These are phyloP conservation scores for Vitellaria paradoxa DNA, from an alignment of 179 eudicot species.

Conservation along the genomic window DNA sequence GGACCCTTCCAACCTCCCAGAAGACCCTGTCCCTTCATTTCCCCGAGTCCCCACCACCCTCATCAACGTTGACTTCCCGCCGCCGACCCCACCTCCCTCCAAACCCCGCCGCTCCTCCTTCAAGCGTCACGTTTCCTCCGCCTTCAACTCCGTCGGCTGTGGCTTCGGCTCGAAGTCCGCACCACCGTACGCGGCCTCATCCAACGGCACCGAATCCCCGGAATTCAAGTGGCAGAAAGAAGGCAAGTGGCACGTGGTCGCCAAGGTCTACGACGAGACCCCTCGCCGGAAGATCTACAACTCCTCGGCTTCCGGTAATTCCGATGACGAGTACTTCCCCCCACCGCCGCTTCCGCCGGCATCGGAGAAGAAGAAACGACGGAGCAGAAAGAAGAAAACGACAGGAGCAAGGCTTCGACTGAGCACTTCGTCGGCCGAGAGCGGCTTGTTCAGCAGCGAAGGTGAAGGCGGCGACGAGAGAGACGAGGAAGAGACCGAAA, in stretches of 20 bases:
- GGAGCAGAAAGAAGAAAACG: constrained; percentile 17
- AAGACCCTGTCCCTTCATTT: constrained; percentile 56
- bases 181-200: not conserved
- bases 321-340: constrained; percentile 26
- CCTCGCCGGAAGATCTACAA: constrained; percentile 65
- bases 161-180: constrained; percentile 8
- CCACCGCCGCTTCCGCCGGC: constrained; percentile 14
- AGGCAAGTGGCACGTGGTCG: constrained; percentile 62
- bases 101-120: constrained; percentile 36
- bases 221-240: constrained; percentile 46
- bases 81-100: constrained; percentile 15
- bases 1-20: constrained; percentile 54
- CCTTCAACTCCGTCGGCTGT: constrained; percentile 27
- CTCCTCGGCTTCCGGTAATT: constrained; percentile 41
- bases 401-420: constrained; percentile 9
- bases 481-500: constrained; percentile 39
- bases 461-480: constrained; percentile 5
- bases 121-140: constrained; percentile 47
- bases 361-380: constrained; percentile 20
- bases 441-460: constrained; percentile 42
- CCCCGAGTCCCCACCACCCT: constrained; percentile 35
- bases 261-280: constrained; percentile 29
- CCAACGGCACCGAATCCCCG: constrained; percentile 14
- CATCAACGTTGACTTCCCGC: constrained; percentile 12
- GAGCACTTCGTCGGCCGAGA: constrained; percentile 55